A percentile compares a stretch with the other conserved stretches of the same genome.
Conservation (phyloP, 805 yeast species). For the Lipomyces sp. region DNA sequence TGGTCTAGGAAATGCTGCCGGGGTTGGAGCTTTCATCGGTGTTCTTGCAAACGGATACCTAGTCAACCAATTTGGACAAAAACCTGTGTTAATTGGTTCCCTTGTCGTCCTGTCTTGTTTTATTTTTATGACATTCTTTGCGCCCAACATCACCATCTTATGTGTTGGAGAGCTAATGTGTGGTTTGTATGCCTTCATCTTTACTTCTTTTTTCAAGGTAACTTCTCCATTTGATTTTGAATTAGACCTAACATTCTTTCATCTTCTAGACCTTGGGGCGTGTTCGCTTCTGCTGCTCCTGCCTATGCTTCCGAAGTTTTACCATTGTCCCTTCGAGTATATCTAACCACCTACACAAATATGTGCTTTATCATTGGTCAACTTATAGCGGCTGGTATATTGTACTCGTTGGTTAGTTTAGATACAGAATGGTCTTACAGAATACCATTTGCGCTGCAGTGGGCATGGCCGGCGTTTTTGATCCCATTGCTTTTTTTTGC, state of each 20-base stretch:
- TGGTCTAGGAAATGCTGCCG: slow-evolving; percentile 42
- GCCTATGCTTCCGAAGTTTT: slow-evolving; percentile 62
- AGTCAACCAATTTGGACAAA: slow-evolving; percentile 54
- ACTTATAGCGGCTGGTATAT: slow-evolving; percentile 59
- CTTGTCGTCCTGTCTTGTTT: slow-evolving; percentile 47
- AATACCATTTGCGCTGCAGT: slow-evolving; percentile 63
- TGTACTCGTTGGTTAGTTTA: slow-evolving; percentile 46
- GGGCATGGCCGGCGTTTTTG: slow-evolving; percentile 58
- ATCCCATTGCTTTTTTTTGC: slow-evolving; percentile 57
- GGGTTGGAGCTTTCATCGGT: slow-evolving; percentile 55
- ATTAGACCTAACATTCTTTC: no score
- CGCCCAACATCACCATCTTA: slow-evolving; percentile 49
- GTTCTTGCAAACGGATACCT: slow-evolving; percentile 52
- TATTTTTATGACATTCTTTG: slow-evolving; percentile 56
- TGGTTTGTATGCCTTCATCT: slow-evolving; percentile 15
- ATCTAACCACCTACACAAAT: slow-evolving; percentile 56
- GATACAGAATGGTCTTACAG: slow-evolving; percentile 52
- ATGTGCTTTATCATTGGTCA: slow-evolving; percentile 64
- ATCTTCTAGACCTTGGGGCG: slow-evolving; percentile 47
- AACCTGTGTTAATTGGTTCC: slow-evolving; percentile 49
- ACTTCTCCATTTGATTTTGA: no score
- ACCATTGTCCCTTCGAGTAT: slow-evolving; percentile 56
- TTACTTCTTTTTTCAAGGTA: no score
- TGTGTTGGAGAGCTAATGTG: slow-evolving; percentile 50
- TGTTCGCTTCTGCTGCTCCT: slow-evolving; percentile 56